Evolutionary conservation across 129 eudicot species (phyloP), one percentile per base, ranked within the genome.

Genomic region (Scalesia atractyloides): DNA sequence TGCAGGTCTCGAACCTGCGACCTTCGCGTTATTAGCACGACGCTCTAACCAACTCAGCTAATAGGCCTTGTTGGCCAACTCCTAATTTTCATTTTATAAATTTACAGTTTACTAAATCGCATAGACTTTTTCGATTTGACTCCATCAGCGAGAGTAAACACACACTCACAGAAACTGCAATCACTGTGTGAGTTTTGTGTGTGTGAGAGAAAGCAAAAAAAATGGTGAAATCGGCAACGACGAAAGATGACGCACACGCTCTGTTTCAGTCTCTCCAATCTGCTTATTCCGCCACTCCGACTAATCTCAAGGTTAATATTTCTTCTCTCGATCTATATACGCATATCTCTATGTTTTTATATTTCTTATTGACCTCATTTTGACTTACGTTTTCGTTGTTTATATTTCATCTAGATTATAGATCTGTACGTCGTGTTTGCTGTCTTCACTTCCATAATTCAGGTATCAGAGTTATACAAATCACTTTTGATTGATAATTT

Each of bases 41-140:
- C 92, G 92, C 96, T 89, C 92, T 89, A 89, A 89, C 92, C 96
- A 89, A 73, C 92, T 86, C 88, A 86, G 90, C 92, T 84, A 88
- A 88, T 85, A 57, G 95, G 95, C 85, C 90, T 5, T n/a, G 2
- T 0, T 9, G 46, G 8, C 12, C 10, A 7, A 7, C 34, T 2
- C 34, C 5, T 30, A 30, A 3, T 30, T 1, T 30, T 30, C 34
- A 30, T 30, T 30, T 2, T 30, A 0, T 30, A 30, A 3, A 30
- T 30, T 30, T 30, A 30, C 4, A 30, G 34, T 3, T 0, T 2
- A 30, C 34, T 4, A 30, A 30, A 30, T 30, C 34, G 34, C 34
- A 30, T 30, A 2, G 34, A 30, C 34, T 1, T 43, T 43, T 66
- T 64, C 22, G 1, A 66, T 61, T 50, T 15, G 19, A 50, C 9